Conservation (phyloP, 164 flowering plant species). For the Buxus sempervirens region DNA sequence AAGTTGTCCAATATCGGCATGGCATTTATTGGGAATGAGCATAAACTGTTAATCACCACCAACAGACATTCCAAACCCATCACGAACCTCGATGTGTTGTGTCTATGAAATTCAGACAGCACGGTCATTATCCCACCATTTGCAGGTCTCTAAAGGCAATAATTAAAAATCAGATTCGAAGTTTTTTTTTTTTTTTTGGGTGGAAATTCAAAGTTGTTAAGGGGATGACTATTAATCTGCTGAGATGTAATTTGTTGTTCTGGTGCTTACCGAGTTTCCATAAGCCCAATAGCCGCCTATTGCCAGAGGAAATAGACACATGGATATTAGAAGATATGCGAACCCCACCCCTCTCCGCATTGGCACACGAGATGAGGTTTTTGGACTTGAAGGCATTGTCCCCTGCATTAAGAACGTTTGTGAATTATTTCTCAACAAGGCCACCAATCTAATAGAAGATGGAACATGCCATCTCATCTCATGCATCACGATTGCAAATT, state of each 20-base stretch:
- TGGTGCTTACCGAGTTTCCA: conserved; percentile 46
- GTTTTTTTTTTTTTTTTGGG: too few relatives aligned
- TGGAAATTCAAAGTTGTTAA: too few relatives aligned
- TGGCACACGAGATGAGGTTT: conserved; percentile 54
- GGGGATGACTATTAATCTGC: too few relatives aligned
- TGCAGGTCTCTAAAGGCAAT: conserved; percentile 49
- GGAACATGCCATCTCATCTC: too few relatives aligned
- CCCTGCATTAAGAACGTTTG: conserved; percentile 35
- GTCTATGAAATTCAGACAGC: conserved; percentile 38
- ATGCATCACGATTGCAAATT: too few relatives aligned
- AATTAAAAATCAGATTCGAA: too few relatives aligned
- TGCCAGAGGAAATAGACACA: conserved; percentile 68
- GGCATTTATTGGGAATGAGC: conserved; percentile 64
- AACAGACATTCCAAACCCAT: conserved; percentile 43
- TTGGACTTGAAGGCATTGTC: conserved; percentile 72
- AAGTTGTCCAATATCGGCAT: conserved; percentile 72
- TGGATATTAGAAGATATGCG: conserved; percentile 55
- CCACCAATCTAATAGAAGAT: too few relatives aligned
- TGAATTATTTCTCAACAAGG: too few relatives aligned
- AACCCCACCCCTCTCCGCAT: conserved; percentile 76
- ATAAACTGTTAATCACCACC: conserved; percentile 39
- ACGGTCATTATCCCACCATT: conserved; percentile 58
- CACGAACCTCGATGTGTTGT: conserved; percentile 38
- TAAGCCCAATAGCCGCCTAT: conserved; percentile 82
- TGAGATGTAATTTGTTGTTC: not conserved